These are phyloP conservation scores for Dryas alaskensis DNA, from an alignment of 306 rosid species.

Conservation along the genomic window DNA sequence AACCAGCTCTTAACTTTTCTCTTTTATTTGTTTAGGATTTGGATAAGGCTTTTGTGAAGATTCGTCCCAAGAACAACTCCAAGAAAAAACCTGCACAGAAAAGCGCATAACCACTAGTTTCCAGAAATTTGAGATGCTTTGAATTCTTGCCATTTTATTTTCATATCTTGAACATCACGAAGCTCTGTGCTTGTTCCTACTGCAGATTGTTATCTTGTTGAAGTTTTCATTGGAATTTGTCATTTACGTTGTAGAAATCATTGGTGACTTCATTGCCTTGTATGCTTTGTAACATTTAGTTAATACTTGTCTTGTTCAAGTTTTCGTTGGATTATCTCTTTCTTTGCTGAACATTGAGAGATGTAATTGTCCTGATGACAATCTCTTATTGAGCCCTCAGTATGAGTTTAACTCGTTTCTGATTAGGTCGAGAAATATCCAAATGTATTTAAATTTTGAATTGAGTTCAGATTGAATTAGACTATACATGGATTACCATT, in stretches of 20 bases:
- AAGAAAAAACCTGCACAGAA: slow-evolving; percentile 57
- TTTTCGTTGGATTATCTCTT: no score
- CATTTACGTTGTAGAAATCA: neutral
- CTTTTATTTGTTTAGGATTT: slow-evolving; percentile 55
- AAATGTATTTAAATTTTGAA: no score
- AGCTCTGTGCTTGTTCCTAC: neutral
- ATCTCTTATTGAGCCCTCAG: no score
- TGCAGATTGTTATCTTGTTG: neutral
- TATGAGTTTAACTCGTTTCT: no score
- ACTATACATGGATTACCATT: no score
- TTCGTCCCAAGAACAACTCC: slow-evolving; percentile 80
- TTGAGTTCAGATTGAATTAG: no score
- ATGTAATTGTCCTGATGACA: no score
- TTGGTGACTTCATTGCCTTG: neutral
- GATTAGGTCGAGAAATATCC: no score
- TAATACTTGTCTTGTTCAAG: no score
- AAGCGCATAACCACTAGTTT: slow-evolving; percentile 25
- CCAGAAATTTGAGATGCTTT: neutral
- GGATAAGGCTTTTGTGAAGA: slow-evolving; percentile 76
- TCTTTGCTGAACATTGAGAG: no score
- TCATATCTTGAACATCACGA: neutral
- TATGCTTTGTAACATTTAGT: no score
- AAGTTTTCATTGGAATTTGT: neutral
- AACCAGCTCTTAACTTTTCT: slow-evolving; percentile 7
- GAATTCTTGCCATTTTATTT: neutral